These are phyloP conservation scores for Madurella mycetomatis DNA, from an alignment of 2,329 filamentous ascomycete species.

Conservation along the genomic window DNA sequence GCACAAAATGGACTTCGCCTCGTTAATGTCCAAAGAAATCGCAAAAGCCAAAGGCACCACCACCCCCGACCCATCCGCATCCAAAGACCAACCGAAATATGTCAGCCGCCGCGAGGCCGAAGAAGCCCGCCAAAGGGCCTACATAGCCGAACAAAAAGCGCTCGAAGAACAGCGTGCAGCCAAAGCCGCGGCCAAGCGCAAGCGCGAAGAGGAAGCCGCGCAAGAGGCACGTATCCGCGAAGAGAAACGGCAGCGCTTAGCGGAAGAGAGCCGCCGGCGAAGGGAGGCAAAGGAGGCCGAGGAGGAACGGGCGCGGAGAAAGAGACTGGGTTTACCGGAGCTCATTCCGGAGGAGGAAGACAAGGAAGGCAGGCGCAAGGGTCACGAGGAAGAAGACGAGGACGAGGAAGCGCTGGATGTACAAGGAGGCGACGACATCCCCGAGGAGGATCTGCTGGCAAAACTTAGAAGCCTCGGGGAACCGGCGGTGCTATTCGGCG, in stretches of 20 bases:
- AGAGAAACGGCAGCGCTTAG: conserved; percentile 75
- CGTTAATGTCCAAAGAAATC: conserved; percentile 90
- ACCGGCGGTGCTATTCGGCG: conserved; percentile 74
- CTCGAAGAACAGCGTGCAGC: conserved; percentile 68
- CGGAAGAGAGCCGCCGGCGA: conserved; percentile 69
- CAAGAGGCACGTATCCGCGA: conserved; percentile 65
- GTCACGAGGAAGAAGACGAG: conserved; percentile 39
- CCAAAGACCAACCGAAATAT: conserved; percentile 54
- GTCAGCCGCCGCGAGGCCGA: conserved; percentile 82
- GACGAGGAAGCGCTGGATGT: conserved; percentile 40
- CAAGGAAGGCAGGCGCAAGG: conserved; percentile 27
- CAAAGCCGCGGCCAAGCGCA: conserved; percentile 72
- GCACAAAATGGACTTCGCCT: conserved; percentile 82
- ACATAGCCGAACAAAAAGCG: conserved; percentile 74
- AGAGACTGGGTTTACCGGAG: conserved; percentile 76
- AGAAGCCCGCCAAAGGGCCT: conserved; percentile 72
- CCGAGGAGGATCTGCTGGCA: conserved; percentile 63
- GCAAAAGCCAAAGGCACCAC: conserved; percentile 63
- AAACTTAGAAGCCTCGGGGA: conserved; percentile 69
- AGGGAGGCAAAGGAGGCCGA: conserved; percentile 69
- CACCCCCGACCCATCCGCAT: conserved; percentile 26
- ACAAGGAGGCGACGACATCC: conserved; percentile 43
- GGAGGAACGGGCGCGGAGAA: conserved; percentile 68
- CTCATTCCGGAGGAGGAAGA: conserved; percentile 45
- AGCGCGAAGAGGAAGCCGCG: conserved; percentile 80